phyloP scores from a whole-genome alignment of 257 asterid genomes.

The Catharanthus roseus region DNA sequence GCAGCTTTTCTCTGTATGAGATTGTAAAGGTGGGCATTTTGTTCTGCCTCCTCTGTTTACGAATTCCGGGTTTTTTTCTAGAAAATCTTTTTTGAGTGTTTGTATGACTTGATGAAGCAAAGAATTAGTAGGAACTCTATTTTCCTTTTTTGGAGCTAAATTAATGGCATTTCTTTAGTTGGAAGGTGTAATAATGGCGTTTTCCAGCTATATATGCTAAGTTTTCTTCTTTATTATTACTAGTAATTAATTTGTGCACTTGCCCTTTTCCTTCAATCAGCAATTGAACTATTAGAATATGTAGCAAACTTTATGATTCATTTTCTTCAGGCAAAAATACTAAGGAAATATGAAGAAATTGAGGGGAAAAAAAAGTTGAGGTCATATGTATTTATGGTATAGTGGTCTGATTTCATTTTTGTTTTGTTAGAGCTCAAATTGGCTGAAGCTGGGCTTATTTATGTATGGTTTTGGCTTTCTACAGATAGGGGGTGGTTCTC shows the following conservation, averaged over 20 bases:
- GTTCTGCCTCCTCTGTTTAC: not conserved
- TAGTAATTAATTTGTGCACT: not conserved
- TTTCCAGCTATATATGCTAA: not conserved
- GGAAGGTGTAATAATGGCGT: not conserved
- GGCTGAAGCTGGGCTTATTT: too few relatives aligned
- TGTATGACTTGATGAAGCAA: not conserved
- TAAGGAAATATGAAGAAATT: not conserved
- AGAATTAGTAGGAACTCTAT: not conserved
- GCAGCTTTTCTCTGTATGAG: too few relatives aligned
- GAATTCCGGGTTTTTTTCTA: not conserved
- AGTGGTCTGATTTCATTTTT: not conserved
- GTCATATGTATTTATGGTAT: slow-evolving; percentile 1
- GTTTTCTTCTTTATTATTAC: not conserved
- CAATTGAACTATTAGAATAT: not conserved
- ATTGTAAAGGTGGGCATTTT: not conserved
- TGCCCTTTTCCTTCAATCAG: not conserved
- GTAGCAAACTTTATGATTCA: not conserved
- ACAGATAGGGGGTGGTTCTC: slow-evolving; percentile 1
- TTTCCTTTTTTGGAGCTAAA: not conserved
- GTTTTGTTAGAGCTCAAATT: not conserved
- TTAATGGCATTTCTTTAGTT: not conserved
- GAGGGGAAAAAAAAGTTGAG: too few relatives aligned
- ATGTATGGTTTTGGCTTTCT: not conserved
- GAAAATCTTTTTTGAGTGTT: too few relatives aligned
- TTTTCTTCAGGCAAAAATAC: not conserved